A percentile compares a stretch with the other conserved stretches of the same genome.
Evolutionary conservation across 768 basidiomycete species (phyloP).

Genomic region (Paxillus involutus): DNA sequence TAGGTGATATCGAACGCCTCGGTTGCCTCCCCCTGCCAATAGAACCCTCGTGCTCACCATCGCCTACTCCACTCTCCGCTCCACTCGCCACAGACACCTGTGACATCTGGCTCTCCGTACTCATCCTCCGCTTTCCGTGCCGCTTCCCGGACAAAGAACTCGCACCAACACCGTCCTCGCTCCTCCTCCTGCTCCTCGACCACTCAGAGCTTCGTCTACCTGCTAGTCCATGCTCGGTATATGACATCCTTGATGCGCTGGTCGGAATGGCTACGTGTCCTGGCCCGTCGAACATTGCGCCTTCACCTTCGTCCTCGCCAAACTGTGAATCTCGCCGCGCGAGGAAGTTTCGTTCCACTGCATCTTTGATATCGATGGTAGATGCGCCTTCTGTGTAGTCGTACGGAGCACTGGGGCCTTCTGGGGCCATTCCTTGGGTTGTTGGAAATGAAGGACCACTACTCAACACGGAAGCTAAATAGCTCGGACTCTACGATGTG

Average conservation of each 20-base stretch:
- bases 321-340: constrained; percentile 70
- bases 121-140: constrained; percentile 41
- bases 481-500: no score
- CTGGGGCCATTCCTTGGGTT: constrained; percentile 14
- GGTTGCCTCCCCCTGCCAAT: constrained; percentile 30
- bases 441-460: neutral
- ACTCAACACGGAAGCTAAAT: no score
- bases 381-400: constrained; percentile 92
- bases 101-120: constrained; percentile 38
- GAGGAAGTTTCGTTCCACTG: constrained; percentile 47
- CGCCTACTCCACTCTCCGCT: constrained; percentile 35
- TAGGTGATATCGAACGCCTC: constrained; percentile 36
- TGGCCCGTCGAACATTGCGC: constrained; percentile 77
- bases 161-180: constrained; percentile 37
- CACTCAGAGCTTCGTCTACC: constrained; percentile 56
- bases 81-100: constrained; percentile 41
- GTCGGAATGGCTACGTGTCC: constrained; percentile 65
- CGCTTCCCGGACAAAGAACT: constrained; percentile 30
- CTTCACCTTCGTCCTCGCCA: constrained; percentile 54
- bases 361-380: constrained; percentile 67
- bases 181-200: constrained; percentile 49
- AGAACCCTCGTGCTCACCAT: constrained; percentile 34
- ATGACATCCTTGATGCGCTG: constrained; percentile 78
- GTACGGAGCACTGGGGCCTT: constrained; percentile 19
- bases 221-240: constrained; percentile 41